phyloP scores from a whole-genome alignment of 2,329 filamentous ascomycete species.

The Nectriaceae sp. region DNA sequence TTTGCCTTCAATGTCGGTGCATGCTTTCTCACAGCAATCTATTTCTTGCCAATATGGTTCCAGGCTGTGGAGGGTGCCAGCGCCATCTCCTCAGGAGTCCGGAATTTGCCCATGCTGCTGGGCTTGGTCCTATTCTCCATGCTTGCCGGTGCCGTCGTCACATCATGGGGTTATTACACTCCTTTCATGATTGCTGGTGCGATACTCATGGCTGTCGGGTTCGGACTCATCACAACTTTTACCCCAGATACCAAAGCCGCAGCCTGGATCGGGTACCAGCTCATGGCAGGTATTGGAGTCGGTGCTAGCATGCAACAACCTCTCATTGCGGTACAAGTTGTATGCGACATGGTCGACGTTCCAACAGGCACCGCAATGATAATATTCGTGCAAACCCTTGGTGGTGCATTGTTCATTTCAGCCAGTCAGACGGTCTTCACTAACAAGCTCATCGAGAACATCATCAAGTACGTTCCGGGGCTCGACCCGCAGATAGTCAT shows the following conservation, averaged over 20 bases:
- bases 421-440: constrained; percentile 52
- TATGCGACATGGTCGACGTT: constrained; percentile 29
- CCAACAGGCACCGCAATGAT: constrained; percentile 40
- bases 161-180: constrained; percentile 45
- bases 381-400: constrained; percentile 38
- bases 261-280: constrained; percentile 48
- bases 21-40: constrained; percentile 34
- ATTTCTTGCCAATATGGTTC: constrained; percentile 49
- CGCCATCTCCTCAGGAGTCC: constrained; percentile 41
- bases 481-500: constrained; percentile 37
- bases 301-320: constrained; percentile 48
- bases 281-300: constrained; percentile 35
- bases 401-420: constrained; percentile 49
- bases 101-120: constrained; percentile 43
- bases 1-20: constrained; percentile 42
- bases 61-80: constrained; percentile 44
- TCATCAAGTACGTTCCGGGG: constrained; percentile 37
- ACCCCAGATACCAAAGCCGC: constrained; percentile 31
- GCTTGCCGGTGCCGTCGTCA: constrained; percentile 36
- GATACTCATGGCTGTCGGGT: constrained; percentile 37
- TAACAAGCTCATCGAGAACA: constrained; percentile 44
- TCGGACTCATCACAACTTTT: constrained; percentile 46
- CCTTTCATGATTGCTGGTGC: constrained; percentile 43
- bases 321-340: constrained; percentile 45
- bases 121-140: constrained; percentile 38